Evolutionary conservation across 2,329 filamentous ascomycete genomes (phyloP).

Genomic region (Ophiocordyceps australis): DNA sequence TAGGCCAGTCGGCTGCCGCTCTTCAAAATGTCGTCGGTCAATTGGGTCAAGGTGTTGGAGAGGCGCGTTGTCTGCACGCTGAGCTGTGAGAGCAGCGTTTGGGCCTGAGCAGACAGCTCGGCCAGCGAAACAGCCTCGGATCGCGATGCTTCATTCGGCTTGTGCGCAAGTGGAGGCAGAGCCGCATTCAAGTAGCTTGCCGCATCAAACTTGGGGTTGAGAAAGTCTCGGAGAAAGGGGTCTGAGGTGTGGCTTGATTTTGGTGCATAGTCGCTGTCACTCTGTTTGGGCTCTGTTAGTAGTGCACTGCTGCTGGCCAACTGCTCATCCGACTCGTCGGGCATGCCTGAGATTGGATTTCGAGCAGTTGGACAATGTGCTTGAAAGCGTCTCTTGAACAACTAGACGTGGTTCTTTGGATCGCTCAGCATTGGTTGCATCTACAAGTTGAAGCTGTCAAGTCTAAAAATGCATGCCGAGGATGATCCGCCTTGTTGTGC

Average conservation of each 20-base stretch:
- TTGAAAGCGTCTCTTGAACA: too few species aligned
- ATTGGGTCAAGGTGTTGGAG: constrained; percentile 62
- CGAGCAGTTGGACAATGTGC: too few species aligned
- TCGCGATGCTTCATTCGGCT: constrained; percentile 7
- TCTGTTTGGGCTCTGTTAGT: too few species aligned
- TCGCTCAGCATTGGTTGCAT: too few species aligned
- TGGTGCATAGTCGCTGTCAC: too few species aligned
- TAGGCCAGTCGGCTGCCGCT: constrained; percentile 81
- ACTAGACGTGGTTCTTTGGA: too few species aligned
- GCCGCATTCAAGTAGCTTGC: constrained; percentile 70
- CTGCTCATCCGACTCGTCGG: too few species aligned
- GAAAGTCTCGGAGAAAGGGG: constrained; percentile 55
- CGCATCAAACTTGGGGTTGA: constrained; percentile 61
- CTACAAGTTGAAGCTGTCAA: too few species aligned
- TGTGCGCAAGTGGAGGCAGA: constrained; percentile 47
- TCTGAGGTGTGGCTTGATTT: constrained; percentile 51
- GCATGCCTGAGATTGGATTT: too few species aligned
- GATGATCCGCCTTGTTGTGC: too few species aligned
- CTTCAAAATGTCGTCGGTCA: constrained; percentile 88
- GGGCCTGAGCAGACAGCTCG: constrained; percentile 66
- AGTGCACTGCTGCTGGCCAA: too few species aligned
- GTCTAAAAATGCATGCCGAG: too few species aligned
- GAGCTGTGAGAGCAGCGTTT: constrained; percentile 70
- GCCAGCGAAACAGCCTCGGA: constrained; percentile 38
- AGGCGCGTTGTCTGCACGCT: constrained; percentile 76